Conservation (phyloP, 1,139 yeast species). For the Sugiyamaella xylanicola region DNA sequence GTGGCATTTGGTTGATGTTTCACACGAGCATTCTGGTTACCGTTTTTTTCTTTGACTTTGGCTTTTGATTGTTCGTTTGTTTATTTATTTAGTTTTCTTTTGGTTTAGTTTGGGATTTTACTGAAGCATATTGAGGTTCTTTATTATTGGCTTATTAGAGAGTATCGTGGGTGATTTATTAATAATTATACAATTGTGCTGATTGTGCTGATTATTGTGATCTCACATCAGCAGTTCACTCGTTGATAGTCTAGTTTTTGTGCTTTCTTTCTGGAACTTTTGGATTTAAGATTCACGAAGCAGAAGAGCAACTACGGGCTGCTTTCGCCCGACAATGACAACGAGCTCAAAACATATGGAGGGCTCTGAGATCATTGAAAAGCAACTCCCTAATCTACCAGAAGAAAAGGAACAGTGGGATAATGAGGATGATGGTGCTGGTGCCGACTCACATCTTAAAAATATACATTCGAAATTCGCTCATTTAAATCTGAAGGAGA, state of each 20-base stretch:
- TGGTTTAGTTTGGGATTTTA: not conserved
- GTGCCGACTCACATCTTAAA: not conserved
- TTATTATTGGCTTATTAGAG: not conserved
- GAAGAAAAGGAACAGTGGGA: slow-evolving; percentile 9
- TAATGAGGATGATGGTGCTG: slow-evolving; percentile 3
- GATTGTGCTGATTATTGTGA: too few relatives aligned
- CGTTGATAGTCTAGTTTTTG: too few relatives aligned
- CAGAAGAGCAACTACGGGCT: not conserved
- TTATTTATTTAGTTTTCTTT: not conserved
- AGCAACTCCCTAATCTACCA: slow-evolving; percentile 10
- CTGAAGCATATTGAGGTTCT: not conserved
- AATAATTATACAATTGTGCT: too few relatives aligned
- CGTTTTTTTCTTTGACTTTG: too few relatives aligned
- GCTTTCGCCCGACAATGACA: not conserved
- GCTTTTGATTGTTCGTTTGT: too few relatives aligned
- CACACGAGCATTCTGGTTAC: too few relatives aligned
- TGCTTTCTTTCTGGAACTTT: too few relatives aligned
- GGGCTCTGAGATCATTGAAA: slow-evolving; percentile 12
- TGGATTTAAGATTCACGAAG: too few relatives aligned
- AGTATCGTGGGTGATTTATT: too few relatives aligned
- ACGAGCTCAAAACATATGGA: slow-evolving; percentile 5
- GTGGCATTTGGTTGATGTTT: too few relatives aligned
- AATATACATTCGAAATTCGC: slow-evolving; percentile 4
- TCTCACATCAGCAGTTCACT: not conserved
- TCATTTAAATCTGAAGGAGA: slow-evolving; percentile 13